phyloP scores from a whole-genome alignment of 495 filamentous ascomycete genomes.

The Tuber umbilicatum region DNA sequence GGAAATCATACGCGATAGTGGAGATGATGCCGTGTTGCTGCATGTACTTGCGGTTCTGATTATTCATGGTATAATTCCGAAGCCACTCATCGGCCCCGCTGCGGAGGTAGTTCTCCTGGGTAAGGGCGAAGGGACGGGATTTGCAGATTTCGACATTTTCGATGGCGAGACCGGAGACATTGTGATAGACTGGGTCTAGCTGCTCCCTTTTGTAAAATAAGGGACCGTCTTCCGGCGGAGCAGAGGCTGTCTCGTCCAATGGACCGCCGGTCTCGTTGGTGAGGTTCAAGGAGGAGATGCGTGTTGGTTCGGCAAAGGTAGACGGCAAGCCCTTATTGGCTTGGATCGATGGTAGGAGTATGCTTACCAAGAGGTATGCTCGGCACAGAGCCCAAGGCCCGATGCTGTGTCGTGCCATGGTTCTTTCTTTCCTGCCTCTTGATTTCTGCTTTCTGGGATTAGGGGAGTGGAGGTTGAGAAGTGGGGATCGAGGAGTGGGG shows the following conservation, averaged over 20 bases:
- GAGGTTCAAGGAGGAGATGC: not conserved
- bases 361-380: not conserved
- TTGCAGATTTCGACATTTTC: constrained; percentile 40
- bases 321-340: not conserved
- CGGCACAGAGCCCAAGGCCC: not conserved
- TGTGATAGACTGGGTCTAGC: constrained; percentile 1
- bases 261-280: not conserved
- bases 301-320: not conserved
- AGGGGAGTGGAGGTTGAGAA: not conserved
- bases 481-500: not conserved
- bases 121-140: constrained; percentile 35
- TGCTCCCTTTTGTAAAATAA: not conserved
- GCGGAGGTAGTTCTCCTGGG: constrained; percentile 29
- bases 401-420: not conserved
- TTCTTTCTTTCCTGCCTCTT: not conserved
- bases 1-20: constrained; percentile 38
- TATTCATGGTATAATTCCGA: constrained; percentile 23
- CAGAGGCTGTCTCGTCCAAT: not conserved
- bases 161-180: constrained; percentile 23
- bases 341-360: not conserved
- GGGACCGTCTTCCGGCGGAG: not conserved
- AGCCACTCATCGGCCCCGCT: constrained; percentile 33
- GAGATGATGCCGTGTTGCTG: constrained; percentile 29
- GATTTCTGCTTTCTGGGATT: not conserved
- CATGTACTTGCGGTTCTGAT: constrained; percentile 28